Evolutionary conservation across 2,329 filamentous ascomycete genomes (phyloP).

Genomic region (Colletotrichum tropicale): DNA sequence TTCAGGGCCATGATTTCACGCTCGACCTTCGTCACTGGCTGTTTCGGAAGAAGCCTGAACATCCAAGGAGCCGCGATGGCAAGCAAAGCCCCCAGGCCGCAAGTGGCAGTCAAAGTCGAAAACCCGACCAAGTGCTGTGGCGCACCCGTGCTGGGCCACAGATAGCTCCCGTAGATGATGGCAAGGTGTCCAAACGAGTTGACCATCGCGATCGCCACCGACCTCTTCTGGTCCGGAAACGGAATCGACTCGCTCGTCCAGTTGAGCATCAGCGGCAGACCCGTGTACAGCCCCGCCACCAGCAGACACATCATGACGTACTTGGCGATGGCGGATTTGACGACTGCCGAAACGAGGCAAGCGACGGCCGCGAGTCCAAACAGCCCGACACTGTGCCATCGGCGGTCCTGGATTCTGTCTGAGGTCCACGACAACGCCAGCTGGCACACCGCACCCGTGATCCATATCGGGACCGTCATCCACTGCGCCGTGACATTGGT

Average conservation of each 20-base stretch:
- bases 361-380: neutral
- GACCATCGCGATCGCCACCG: conserved; percentile 20
- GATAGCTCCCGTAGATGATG: conserved; percentile 20
- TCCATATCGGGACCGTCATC: neutral
- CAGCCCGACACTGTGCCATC: neutral
- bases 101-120: neutral
- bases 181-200: conserved; percentile 20
- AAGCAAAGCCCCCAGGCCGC: neutral
- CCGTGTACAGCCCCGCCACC: conserved; percentile 18
- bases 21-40: neutral
- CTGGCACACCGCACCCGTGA: neutral
- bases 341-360: neutral
- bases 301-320: conserved; percentile 15
- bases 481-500: neutral
- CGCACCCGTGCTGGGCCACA: conserved; percentile 17
- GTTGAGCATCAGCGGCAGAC: conserved; percentile 12
- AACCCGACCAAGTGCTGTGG: conserved; percentile 2
- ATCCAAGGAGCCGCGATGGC: neutral
- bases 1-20: neutral
- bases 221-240: conserved; percentile 17
- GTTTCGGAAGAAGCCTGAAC: neutral
- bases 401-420: neutral
- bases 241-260: conserved; percentile 18
- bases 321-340: neutral
- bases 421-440: neutral